Evolutionary conservation across 1,284 basidiomycete genomes (phyloP), one percentile per base, ranked within the genome.

Genomic region (Takashimella tepidaria): DNA sequence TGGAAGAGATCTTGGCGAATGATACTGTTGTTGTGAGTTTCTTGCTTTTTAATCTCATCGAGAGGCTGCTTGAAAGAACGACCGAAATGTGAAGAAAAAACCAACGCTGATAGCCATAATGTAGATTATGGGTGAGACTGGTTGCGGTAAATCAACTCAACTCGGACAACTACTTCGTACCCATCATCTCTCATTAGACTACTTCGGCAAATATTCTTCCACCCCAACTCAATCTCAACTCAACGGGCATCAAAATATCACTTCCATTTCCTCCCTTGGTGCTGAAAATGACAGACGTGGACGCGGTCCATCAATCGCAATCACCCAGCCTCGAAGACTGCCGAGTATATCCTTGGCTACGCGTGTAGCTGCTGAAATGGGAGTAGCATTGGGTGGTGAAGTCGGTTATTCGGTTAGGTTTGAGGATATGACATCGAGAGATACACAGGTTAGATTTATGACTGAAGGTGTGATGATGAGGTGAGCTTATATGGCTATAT

Each of bases 361-460:
- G 4, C 89, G 95, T 43, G 95, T 99, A 3, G 86, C 92, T 0
- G 79, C 81, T 5, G 95, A 99, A 75, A 86, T 88, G 74, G 85
- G 84, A 24, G 81, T 79, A 10, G 64, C 77, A 10, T 74, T 92
- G 4, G 92, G 90, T 27, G 77, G 77, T 1, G 76, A 85, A 10
- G 91, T 98, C 21, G 95, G 96, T 2, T 98, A 98, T 76, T 87
- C 89, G 2, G 92, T 98, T 31, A 86, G 95, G 41, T 99, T 99
- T 73, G 92, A 98, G 71, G 93, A 98, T 66, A 80, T 83, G 46
- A 83, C 82, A 16, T 79, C 82, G 45, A 62, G 78, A 26, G 75
- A 82, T 23, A 59, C 96, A 0, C 82, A 86, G 31, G 87, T 98
- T 71, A 92, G 96, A 73, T 99, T 92, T 74, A 81, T 95, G 73